Evolutionary conservation across 805 yeast genomes (phyloP).

Genomic region (Candida pseudofarinosa): DNA sequence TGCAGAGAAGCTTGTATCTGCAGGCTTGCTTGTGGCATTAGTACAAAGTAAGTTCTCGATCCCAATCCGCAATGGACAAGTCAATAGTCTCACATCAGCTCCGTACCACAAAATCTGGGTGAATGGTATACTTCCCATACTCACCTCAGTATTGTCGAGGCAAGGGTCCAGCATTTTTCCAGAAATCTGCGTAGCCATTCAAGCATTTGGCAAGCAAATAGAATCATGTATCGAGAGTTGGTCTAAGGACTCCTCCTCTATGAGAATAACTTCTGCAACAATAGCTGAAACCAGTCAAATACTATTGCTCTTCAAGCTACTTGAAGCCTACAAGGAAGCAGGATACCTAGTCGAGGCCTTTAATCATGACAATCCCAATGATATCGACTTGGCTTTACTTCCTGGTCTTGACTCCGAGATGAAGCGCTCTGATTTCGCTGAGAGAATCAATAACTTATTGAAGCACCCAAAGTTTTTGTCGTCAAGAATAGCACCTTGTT

Average conservation of each 20-base stretch:
- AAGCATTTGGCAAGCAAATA: constrained; percentile 63
- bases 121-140: constrained; percentile 71
- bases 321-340: constrained; percentile 51
- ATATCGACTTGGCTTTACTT: constrained; percentile 29
- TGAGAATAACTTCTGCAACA: constrained; percentile 32
- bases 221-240: constrained; percentile 61
- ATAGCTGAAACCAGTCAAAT: constrained; percentile 52
- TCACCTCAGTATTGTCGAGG: constrained; percentile 53
- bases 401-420: constrained; percentile 61
- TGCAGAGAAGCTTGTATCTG: constrained; percentile 60
- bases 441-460: constrained; percentile 63
- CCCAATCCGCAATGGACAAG: constrained; percentile 61
- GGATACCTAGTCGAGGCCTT: constrained; percentile 31
- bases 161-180: constrained; percentile 63
- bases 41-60: constrained; percentile 72
- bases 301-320: constrained; percentile 55
- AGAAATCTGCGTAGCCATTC: constrained; percentile 60
- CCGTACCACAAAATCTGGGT: constrained; percentile 77
- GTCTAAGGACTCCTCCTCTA: constrained; percentile 52
- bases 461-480: constrained; percentile 84
- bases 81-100: constrained; percentile 49
- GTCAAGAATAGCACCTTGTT: constrained; percentile 60
- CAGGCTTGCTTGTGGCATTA: constrained; percentile 62
- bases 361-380: constrained; percentile 3
- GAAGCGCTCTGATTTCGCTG: constrained; percentile 56